These are phyloP conservation scores for Penicillium sp. DNA, from an alignment of 2,329 filamentous ascomycete species.

Conservation along the genomic window DNA sequence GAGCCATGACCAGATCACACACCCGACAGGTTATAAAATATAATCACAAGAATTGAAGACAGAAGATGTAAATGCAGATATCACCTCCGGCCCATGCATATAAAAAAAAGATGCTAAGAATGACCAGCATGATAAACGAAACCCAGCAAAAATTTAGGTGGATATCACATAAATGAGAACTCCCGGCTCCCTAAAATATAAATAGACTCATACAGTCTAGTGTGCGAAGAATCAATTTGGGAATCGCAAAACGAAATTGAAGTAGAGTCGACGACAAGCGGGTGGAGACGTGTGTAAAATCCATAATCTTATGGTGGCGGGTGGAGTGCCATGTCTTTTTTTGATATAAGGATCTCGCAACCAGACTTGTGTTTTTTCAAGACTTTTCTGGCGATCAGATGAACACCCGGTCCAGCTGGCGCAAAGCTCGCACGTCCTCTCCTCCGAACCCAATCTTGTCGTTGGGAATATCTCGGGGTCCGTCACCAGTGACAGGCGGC, in stretches of 20 bases:
- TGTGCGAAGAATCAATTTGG: conserved; percentile 7
- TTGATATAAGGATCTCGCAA: background rate
- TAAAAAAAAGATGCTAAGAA: conserved; percentile 22
- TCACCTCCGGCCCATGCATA: conserved; percentile 27
- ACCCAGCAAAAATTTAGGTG: conserved; percentile 19
- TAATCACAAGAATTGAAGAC: conserved; percentile 1
- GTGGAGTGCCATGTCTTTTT: background rate
- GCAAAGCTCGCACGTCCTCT: conserved; percentile 68
- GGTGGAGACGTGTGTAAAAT: background rate
- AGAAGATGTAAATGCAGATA: conserved; percentile 19
- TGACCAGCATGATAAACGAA: conserved; percentile 10
- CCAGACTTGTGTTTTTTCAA: background rate
- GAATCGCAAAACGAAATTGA: conserved; percentile 7
- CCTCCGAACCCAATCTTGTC: conserved; percentile 60
- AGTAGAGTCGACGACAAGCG: conserved; percentile 4
- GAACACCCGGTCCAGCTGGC: conserved; percentile 65
- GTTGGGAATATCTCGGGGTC: conserved; percentile 59
- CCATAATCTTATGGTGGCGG: background rate
- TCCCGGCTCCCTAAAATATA: conserved; percentile 8
- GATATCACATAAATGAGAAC: conserved; percentile 27
- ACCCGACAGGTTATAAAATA: conserved; percentile 8
- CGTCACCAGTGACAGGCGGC: conserved; percentile 33
- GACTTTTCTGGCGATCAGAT: conserved; percentile 31
- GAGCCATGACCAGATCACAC: conserved; percentile 18
- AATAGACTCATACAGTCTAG: conserved; percentile 3